Evolutionary conservation across 768 basidiomycete genomes (phyloP), one percentile per base, ranked within the genome.

Genomic region (Tremella fuciformis): DNA sequence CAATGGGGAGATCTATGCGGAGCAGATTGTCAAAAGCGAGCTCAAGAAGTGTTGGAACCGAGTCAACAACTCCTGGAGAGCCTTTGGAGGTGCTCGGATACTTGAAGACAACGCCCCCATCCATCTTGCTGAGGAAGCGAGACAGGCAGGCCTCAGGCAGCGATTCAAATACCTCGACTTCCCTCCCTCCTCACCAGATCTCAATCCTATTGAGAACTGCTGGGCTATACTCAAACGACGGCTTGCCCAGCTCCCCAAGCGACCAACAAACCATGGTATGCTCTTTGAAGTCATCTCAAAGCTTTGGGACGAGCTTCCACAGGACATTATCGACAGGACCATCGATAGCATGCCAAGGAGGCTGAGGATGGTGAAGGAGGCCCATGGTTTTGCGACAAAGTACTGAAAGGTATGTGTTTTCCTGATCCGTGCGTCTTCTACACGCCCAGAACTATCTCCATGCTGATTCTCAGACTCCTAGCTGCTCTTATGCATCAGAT

Each of bases 181-280:
- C 49, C 55, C 55, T 25, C 60, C 60, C 55, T 18, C 18, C 25
- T 62, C 55, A n/a, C 60, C 60, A 16, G 60, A 62, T 50, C 55
- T 62, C 38, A 62, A 62, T 53, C 60, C 55, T 6, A 62, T 62
- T 41, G 55, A 62, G 41, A 57, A 62, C 37, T 46, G 34, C 26
- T 62, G 55, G 60, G 16, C 60, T n/a, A 38, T 38, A 13, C 18
- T 57, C 8, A 62, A 62, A 42, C 16, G 41, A 41, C 22, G 21
- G 41, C 42, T 62, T 22, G 34, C 39, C 9, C 37, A 41, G 29
- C 49, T 44, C 8, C 49, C 50, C n/a, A 50, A 39, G 34, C 22
- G 29, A 13, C 59, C 59, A 22, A 56, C 54, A 22, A 50, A 39
- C 8, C 40, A 21, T 13, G 49, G 50, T 13, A 38, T 50, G 22